Percentiles rank a stretch among this genome's conserved stretches.
These are phyloP conservation scores for Didymosphaeria variabile DNA, from an alignment of 2,329 filamentous ascomycete genomes.

Conservation along the genomic window DNA sequence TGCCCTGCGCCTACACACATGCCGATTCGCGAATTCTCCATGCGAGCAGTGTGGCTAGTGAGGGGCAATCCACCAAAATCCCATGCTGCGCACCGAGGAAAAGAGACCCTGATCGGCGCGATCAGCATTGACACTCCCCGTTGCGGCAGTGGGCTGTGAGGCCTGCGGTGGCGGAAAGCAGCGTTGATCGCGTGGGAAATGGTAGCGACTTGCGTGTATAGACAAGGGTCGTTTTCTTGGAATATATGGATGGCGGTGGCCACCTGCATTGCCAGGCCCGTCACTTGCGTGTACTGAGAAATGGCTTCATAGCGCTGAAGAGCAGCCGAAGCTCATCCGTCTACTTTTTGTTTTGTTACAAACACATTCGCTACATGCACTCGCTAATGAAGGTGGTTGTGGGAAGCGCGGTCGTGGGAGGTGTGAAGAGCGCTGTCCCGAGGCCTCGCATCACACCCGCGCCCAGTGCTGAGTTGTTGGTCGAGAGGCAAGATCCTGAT, in stretches of 20 bases:
- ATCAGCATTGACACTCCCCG: slow-evolving; percentile 19
- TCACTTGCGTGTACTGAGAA: slow-evolving; percentile 24
- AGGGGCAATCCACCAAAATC: slow-evolving; percentile 30
- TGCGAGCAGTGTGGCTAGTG: slow-evolving; percentile 37
- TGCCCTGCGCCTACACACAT: not conserved
- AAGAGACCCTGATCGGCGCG: slow-evolving; percentile 38
- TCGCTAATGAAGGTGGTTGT: slow-evolving; percentile 31
- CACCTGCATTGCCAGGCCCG: slow-evolving; percentile 6
- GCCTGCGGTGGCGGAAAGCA: slow-evolving; percentile 27
- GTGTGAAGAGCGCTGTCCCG: slow-evolving; percentile 21
- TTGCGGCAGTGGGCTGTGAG: slow-evolving; percentile 25
- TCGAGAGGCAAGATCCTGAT: slow-evolving; percentile 38
- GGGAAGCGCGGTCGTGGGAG: slow-evolving; percentile 23
- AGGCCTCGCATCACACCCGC: slow-evolving; percentile 40
- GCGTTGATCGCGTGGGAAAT: slow-evolving; percentile 3
- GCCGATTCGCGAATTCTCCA: slow-evolving; percentile 1
- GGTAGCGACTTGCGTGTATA: not conserved
- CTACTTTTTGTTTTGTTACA: slow-evolving; percentile 18
- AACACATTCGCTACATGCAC: slow-evolving; percentile 36
- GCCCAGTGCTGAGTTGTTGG: slow-evolving; percentile 27
- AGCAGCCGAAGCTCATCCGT: slow-evolving; percentile 5
- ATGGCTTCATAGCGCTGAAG: slow-evolving; percentile 24
- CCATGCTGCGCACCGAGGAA: slow-evolving; percentile 22
- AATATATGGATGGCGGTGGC: slow-evolving; percentile 4
- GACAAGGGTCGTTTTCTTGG: not conserved